phyloP scores from a whole-genome alignment of 257 asterid genomes.

The Thymus quinquecostatus region DNA sequence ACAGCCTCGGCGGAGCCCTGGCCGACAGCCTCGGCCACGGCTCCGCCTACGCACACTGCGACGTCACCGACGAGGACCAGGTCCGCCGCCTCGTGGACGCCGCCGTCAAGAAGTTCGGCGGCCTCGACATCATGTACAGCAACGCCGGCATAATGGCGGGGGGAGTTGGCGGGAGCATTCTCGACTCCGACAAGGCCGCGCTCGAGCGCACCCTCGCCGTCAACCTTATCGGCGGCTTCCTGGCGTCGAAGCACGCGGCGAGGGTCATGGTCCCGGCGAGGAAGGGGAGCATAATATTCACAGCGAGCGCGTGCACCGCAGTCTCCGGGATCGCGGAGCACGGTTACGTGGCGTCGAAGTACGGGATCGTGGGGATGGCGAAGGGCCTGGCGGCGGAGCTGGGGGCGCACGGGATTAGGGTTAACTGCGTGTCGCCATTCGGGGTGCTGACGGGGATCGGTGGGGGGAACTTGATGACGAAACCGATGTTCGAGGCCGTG shows the following conservation, averaged over 20 bases:
- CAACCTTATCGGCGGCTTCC: conserved; percentile 42
- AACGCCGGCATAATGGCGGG: conserved; percentile 49
- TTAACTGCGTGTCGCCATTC: conserved; percentile 53
- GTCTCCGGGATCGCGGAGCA: conserved; percentile 41
- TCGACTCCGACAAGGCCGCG: conserved; percentile 21
- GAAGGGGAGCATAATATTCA: conserved; percentile 54
- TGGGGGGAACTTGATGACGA: background rate
- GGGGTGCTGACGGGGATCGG: conserved; percentile 35
- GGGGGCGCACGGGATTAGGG: conserved; percentile 56
- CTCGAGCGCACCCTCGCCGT: conserved; percentile 35
- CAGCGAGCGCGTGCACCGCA: conserved; percentile 46
- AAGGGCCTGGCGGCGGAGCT: conserved; percentile 49
- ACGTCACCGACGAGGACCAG: conserved; percentile 46
- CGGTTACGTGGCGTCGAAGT: conserved; percentile 43
- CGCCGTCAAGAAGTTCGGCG: conserved; percentile 41
- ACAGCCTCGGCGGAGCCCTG: conserved; percentile 39
- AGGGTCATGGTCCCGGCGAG: conserved; percentile 44
- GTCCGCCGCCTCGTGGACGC: conserved; percentile 34
- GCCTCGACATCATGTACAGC: conserved; percentile 57
- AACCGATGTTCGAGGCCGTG: background rate
- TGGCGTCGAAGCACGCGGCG: conserved; percentile 63
- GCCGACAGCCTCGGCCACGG: conserved; percentile 30
- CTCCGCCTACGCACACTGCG: conserved; percentile 49
- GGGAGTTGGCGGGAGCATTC: conserved; percentile 19
- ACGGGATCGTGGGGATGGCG: conserved; percentile 46